phyloP scores from a whole-genome alignment of 2,329 filamentous ascomycete species.

The Hysterium pulicare region DNA sequence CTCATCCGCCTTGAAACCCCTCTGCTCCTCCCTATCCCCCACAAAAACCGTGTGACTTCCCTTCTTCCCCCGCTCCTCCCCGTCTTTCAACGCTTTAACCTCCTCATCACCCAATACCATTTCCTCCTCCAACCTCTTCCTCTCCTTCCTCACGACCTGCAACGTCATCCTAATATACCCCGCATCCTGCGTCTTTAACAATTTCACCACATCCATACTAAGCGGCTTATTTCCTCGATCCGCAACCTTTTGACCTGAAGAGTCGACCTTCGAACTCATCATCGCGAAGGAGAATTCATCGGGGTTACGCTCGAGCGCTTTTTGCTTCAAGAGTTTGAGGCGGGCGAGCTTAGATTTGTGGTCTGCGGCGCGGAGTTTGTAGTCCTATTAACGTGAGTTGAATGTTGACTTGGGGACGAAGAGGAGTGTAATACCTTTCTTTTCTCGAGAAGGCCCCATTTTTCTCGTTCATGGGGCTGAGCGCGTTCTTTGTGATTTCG shows the following conservation, averaged over 20 bases:
- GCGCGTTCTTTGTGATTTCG: constrained; percentile 87
- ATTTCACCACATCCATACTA: constrained; percentile 56
- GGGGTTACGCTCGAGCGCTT: constrained; percentile 59
- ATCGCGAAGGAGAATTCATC: constrained; percentile 66
- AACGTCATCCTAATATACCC: constrained; percentile 59
- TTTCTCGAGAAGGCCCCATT: constrained; percentile 92
- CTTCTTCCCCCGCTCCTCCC: constrained; percentile 18
- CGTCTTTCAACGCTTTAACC: constrained; percentile 38
- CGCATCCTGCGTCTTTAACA: constrained; percentile 64
- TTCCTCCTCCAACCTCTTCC: constrained; percentile 46
- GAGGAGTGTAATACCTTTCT: constrained; percentile 63
- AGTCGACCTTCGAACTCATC: constrained; percentile 52
- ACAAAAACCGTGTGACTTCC: constrained; percentile 39
- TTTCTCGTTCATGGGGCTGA: constrained; percentile 76
- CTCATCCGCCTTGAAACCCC: constrained; percentile 38
- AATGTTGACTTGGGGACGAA: constrained; percentile 2
- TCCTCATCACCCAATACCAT: constrained; percentile 38
- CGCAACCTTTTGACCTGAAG: constrained; percentile 37
- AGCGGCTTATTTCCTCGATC: constrained; percentile 48
- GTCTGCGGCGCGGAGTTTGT: constrained; percentile 62
- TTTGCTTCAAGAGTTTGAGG: constrained; percentile 56
- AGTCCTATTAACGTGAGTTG: constrained; percentile 46
- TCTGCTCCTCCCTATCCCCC: constrained; percentile 39
- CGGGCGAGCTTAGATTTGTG: constrained; percentile 61
- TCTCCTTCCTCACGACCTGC: constrained; percentile 54